Percentiles rank a stretch among this genome's conserved stretches.
Evolutionary conservation across 2,329 filamentous ascomycete genomes (phyloP).

Genomic region (Furcasterigmium furcatum): DNA sequence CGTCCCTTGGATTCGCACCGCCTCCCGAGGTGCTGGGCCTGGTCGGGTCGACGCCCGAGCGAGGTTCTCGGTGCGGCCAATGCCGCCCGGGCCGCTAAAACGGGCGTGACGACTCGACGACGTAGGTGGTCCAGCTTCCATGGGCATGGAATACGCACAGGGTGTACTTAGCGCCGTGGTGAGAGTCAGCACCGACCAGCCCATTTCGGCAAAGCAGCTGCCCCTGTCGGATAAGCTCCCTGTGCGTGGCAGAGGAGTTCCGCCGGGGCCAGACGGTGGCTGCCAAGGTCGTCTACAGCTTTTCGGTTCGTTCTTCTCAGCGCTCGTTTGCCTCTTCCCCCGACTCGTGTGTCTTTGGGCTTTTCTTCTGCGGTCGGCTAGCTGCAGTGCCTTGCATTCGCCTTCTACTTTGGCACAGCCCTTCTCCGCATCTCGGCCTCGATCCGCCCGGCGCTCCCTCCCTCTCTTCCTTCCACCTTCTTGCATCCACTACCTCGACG

Average conservation of each 20-base stretch:
- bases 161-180: not conserved
- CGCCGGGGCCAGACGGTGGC: not conserved
- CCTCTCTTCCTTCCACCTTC: not conserved
- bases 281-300: not conserved
- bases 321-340: not conserved
- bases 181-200: not conserved
- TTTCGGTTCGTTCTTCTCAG: too few relatives aligned
- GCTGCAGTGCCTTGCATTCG: too few relatives aligned
- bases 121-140: too few relatives aligned
- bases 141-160: not conserved
- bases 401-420: not conserved
- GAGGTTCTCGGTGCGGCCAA: too few relatives aligned
- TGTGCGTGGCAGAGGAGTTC: not conserved
- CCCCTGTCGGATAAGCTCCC: not conserved
- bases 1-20: not conserved
- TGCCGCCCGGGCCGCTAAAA: too few relatives aligned
- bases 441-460: not conserved
- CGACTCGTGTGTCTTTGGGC: not conserved
- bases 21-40: not conserved
- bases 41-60: too few relatives aligned
- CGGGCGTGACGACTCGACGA: too few relatives aligned
- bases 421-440: slow-evolving; percentile 1
- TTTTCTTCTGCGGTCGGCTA: not conserved
- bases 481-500: too few relatives aligned
- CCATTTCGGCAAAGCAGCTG: not conserved